These are phyloP conservation scores for Besnoitia besnoiti DNA, from an alignment of 169 alveolate genomes.

Conservation along the genomic window DNA sequence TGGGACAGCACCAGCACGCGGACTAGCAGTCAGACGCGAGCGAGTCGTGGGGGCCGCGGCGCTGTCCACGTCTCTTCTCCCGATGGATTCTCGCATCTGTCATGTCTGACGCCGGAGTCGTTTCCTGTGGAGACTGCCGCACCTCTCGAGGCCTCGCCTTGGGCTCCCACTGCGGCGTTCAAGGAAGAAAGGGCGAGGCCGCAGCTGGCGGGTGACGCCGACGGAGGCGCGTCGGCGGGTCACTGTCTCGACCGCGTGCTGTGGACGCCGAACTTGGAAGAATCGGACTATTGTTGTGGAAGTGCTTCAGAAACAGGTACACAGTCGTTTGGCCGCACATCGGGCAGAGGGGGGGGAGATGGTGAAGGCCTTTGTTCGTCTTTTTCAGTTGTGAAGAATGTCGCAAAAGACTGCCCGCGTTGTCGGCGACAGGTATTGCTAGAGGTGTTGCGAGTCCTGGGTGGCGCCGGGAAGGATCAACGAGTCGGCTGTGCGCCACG, in stretches of 20 bases:
- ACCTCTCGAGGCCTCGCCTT: too few species aligned
- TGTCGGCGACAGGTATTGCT: conserved; percentile 14
- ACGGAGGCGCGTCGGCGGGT: not conserved
- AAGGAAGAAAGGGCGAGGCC: too few species aligned
- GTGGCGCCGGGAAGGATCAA: not conserved
- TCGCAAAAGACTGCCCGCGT: conserved; percentile 31
- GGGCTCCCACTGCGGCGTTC: too few species aligned
- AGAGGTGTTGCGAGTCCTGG: not conserved
- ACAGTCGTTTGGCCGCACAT: not conserved
- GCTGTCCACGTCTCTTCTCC: not conserved
- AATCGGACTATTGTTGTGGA: not conserved
- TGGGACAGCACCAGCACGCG: conserved; percentile 17
- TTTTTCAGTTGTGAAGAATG: not conserved
- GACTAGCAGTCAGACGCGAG: conserved; percentile 20
- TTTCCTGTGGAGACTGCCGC: not conserved
- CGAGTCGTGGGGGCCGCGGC: not conserved
- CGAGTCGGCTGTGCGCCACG: not conserved
- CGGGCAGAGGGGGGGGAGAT: not conserved
- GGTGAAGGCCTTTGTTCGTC: too few species aligned
- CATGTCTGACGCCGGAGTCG: not conserved
- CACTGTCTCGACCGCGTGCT: too few species aligned
- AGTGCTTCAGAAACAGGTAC: not conserved
- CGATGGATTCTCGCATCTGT: not conserved
- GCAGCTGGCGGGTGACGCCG: too few species aligned
- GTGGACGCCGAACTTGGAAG: too few species aligned